Evolutionary conservation across 2,329 filamentous ascomycete species (phyloP), one percentile per base, ranked within the genome.

Genomic region (Bipolaris sorokiniana): DNA sequence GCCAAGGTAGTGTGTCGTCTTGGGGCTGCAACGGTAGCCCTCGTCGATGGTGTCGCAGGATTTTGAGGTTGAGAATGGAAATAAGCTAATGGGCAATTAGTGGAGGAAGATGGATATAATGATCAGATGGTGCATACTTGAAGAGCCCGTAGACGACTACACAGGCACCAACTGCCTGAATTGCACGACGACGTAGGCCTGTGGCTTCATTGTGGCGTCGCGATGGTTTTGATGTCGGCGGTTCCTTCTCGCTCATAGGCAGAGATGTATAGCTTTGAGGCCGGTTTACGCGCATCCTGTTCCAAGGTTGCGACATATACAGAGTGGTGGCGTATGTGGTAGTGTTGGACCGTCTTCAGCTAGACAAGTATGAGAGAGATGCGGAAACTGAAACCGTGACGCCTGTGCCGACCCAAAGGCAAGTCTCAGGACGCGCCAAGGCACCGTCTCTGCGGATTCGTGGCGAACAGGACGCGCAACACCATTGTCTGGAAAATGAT

Each of bases 1-100:
- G 54, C 92, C 93, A 91, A 92, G 96, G 53, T 81, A 83, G 64
- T 87, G 89, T 1, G 87, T 86, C 42, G 88, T 82, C 31, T 83
- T 73, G 3, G 83, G 76, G 46, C 82, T 81, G 75, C 90, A 92
- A 61, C 84, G 83, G 73, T 87, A 90, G 56, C 88, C 88, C 36
- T 79, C 62, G 40, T 82, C 70, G 34, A 84, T 75, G 5, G 80
- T 81, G 69, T 86, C 84, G 76, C 86, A 88, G 11, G 72, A 66
- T 44, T 65, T 66, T 51, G 65, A 62, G 7, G 60, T 42, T 1
- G 58, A 56, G 18, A 55, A 28, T n/a, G 52, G 48, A 13, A 66
- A 38, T 11, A 65, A 54, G 45, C 72, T 75, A 50, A 49, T 38
- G 37, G 15, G 37, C 7, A 15, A 57, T 73, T 36, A 61, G 59